Base-by-base conservation (phyloP, 2,329 filamentous ascomycete genomes). In the Diplodia mutila region DNA sequence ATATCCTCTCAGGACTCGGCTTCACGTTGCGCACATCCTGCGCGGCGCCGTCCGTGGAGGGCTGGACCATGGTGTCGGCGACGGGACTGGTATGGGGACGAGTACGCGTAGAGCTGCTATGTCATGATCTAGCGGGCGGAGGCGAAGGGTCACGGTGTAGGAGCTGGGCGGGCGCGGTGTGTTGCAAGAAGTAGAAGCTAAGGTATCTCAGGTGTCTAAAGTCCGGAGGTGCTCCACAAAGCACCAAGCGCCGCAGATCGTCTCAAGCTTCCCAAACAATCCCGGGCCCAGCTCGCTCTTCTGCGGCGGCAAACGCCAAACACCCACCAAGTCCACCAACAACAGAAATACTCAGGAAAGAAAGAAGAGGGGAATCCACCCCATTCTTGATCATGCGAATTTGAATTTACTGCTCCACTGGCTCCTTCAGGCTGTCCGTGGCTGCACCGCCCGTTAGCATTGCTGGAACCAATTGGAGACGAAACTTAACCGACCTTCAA, bases 361-460 rank as follows among this genome's bases (percentile, higher is more conserved):
- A 46, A 46, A 52, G 4, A 34, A 25, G 25, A 64, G 25, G 8
- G 4, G 1, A 23, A 54, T 9, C 6, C 18, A 34, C 51, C 7
- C 27, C 27, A 7, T 18, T 8, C 4, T 9, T 4, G 4, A 21
- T n/a, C 25, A 32, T 34, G 25, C 27, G 5, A 7, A 18, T 7
- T 12, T n/a, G 14, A 18, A 18, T 29, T 34, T 18, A 49, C 53
- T 32, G 39, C 39, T 85, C 76, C 92, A 68, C 88, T 86, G 3
- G 92, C 27, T 94, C 91, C 76, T 93, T 91, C 51, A 96, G 81
- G 72, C 91, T 93, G 71, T 94, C 91, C 73, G 93, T 96, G 48
- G 91, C 92, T 96, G 71, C 21, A 52, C 32, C 69, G 63, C 27
- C 48, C 23, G 16, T 63, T 27, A 63, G 61, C 34, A 32, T 32